Conservation (phyloP, 768 basidiomycete genomes). For the Flagelloscypha sp. region DNA sequence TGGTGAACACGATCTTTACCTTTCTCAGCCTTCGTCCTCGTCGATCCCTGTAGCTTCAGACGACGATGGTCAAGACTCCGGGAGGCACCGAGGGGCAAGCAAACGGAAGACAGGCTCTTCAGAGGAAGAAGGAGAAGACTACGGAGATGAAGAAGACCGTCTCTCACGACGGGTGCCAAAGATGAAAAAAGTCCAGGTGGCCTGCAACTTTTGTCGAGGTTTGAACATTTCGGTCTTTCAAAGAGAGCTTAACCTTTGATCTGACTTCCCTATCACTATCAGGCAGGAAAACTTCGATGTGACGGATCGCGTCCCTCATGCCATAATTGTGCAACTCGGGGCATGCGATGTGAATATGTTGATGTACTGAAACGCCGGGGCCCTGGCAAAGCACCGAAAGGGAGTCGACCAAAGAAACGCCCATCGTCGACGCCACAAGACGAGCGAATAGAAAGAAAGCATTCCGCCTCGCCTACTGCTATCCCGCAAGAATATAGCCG, state of each 20-base stretch:
- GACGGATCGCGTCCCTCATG: conserved; percentile 60
- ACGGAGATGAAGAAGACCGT: conserved; percentile 17
- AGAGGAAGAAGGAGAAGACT: conserved; percentile 9
- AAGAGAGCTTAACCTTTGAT: too few relatives aligned
- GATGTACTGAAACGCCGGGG: conserved; percentile 51
- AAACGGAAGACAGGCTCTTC: too few relatives aligned
- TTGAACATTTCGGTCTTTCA: conserved; percentile 10
- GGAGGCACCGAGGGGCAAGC: too few relatives aligned
- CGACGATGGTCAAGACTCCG: too few relatives aligned
- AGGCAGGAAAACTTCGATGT: conserved; percentile 74
- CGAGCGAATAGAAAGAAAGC: too few relatives aligned
- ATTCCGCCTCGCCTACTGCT: too few relatives aligned
- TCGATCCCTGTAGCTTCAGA: too few relatives aligned
- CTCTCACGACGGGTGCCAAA: conserved; percentile 9
- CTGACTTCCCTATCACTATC: too few relatives aligned
- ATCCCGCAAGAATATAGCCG: too few relatives aligned
- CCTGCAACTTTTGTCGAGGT: conserved; percentile 78
- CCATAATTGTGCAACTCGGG: conserved; percentile 50
- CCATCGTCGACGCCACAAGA: not conserved
- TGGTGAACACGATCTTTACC: too few relatives aligned
- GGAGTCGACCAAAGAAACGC: conserved; percentile 38
- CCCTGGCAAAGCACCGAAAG: conserved; percentile 67
- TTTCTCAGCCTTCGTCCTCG: too few relatives aligned
- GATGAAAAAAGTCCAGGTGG: conserved; percentile 32
- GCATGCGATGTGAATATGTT: conserved; percentile 46